phyloP scores from a whole-genome alignment of 768 basidiomycete species.

The Russula sp. region DNA sequence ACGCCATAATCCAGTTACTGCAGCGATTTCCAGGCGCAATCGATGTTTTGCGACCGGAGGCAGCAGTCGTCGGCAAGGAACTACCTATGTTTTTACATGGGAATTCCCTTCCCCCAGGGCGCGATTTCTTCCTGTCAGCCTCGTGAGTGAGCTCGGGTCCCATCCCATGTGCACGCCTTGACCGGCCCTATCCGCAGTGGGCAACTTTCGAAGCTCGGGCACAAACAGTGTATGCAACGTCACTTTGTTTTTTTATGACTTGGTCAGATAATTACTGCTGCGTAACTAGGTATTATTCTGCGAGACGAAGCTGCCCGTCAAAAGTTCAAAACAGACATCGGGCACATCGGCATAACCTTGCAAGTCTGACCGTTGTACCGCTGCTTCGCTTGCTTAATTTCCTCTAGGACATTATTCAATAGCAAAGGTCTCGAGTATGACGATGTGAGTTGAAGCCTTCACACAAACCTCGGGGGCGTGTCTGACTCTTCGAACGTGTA shows the following conservation, averaged over 20 bases:
- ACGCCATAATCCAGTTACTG: conserved; percentile 56
- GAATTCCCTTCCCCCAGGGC: conserved; percentile 31
- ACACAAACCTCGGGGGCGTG: too few species aligned
- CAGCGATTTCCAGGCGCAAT: conserved; percentile 51
- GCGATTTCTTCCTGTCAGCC: conserved; percentile 3
- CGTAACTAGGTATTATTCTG: conserved; percentile 56
- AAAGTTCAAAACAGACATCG: conserved; percentile 44
- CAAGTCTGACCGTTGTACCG: conserved; percentile 28
- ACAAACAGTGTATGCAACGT: conserved; percentile 52
- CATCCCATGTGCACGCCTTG: background rate
- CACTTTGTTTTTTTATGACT: background rate
- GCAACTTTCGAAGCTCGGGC: conserved; percentile 51
- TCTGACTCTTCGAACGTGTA: background rate
- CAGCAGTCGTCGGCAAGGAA: conserved; percentile 46
- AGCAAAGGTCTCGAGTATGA: conserved; percentile 66
- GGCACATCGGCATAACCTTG: conserved; percentile 55
- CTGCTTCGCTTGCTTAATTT: background rate
- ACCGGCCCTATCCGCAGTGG: conserved; percentile 31
- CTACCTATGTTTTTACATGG: conserved; percentile 55
- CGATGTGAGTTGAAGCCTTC: conserved; percentile 37
- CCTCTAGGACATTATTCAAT: conserved; percentile 47
- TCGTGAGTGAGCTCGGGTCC: background rate
- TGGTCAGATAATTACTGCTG: background rate
- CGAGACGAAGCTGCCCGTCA: conserved; percentile 50
- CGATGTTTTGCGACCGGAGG: conserved; percentile 51